phyloP scores from a whole-genome alignment of 352 stramenopile genomes.

The Pythium aristosporum region DNA sequence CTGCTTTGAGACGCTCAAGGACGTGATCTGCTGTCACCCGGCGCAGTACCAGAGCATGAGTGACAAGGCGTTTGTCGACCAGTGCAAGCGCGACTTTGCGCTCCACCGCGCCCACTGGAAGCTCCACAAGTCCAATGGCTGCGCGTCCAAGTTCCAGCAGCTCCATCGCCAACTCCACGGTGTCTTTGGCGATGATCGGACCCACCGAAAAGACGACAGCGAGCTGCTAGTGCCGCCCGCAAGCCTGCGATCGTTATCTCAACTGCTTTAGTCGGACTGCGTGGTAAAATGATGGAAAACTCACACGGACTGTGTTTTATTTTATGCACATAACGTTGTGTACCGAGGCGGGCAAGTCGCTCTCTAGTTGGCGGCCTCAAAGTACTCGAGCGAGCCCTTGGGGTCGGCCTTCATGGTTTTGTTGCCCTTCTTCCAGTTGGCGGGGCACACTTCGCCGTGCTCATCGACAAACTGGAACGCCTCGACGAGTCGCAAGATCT shows the following conservation, averaged over 20 bases:
- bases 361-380: slow-evolving; percentile 23
- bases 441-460: slow-evolving; percentile 91
- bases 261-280: slow-evolving; percentile 1
- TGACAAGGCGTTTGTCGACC: slow-evolving; percentile 40
- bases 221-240: background rate
- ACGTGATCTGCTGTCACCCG: slow-evolving; percentile 18
- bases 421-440: slow-evolving; percentile 86
- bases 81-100: slow-evolving; percentile 51
- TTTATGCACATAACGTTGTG: background rate
- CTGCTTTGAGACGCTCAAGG: slow-evolving; percentile 51
- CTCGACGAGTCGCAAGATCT: slow-evolving; percentile 90
- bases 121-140: slow-evolving; percentile 40
- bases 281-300: background rate
- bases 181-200: background rate
- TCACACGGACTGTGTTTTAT: background rate
- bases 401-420: slow-evolving; percentile 65
- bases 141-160: slow-evolving; percentile 38
- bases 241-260: slow-evolving; percentile 11
- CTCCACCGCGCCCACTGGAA: slow-evolving; percentile 49
- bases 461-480: slow-evolving; percentile 92
- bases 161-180: slow-evolving; percentile 12
- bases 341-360: too few relatives aligned
- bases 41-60: slow-evolving; percentile 50
- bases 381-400: slow-evolving; percentile 19
- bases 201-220: background rate